Conservation (phyloP, 164 flowering plant species). For the Kalanchoe fedtschenkoi region DNA sequence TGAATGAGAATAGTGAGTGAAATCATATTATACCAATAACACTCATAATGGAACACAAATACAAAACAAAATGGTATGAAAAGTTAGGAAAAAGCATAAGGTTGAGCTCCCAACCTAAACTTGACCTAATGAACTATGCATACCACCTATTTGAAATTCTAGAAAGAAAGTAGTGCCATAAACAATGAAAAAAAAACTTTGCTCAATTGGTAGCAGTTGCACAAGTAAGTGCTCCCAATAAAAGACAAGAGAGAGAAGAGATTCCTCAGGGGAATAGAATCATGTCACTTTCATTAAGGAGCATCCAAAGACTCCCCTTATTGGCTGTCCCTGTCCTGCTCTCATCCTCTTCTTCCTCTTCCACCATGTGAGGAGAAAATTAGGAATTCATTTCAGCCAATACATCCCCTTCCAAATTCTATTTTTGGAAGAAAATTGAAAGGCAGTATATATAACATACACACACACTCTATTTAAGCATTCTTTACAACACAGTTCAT, state of each 20-base stretch:
- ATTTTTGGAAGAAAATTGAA: neutral
- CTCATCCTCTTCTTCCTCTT: neutral
- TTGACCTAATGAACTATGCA: neutral
- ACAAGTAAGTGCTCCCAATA: neutral
- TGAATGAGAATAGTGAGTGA: too few species aligned
- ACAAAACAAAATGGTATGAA: constrained; percentile 1
- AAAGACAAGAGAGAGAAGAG: neutral
- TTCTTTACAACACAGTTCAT: too few species aligned
- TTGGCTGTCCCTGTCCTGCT: neutral
- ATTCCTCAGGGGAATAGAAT: constrained; percentile 1
- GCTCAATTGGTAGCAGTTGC: neutral
- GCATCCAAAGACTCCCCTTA: constrained; percentile 4
- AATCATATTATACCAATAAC: neutral
- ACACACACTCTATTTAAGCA: too few species aligned
- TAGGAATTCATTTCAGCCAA: neutral
- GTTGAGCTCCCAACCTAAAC: constrained; percentile 3
- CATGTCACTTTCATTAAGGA: constrained; percentile 1
- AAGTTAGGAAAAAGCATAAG: neutral
- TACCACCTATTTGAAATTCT: neutral
- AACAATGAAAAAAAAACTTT: neutral
- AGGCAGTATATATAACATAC: too few species aligned
- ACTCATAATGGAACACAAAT: too few species aligned
- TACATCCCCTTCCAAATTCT: neutral
- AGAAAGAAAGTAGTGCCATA: neutral
- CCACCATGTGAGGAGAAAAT: neutral